phyloP scores from a whole-genome alignment of 305 asterid genomes.

The Fraxinus dipetala region DNA sequence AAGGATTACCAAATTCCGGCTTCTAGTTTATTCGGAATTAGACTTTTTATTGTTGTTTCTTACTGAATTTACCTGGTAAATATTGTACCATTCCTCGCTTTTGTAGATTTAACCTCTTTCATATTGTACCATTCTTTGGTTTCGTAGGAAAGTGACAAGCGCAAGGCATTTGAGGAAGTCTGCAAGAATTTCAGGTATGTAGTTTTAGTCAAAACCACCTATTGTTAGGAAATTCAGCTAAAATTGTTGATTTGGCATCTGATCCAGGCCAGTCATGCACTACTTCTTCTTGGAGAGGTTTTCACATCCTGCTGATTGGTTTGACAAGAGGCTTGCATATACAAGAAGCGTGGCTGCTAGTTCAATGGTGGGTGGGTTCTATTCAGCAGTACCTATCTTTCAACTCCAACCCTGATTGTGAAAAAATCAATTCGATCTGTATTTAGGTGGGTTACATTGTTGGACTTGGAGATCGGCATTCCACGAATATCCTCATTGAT shows the following conservation, averaged over 20 bases:
- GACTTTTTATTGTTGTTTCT: background rate
- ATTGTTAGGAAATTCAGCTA: constrained; percentile 19
- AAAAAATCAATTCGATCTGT: constrained; percentile 12
- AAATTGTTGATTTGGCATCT: constrained; percentile 29
- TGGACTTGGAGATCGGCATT: constrained; percentile 97
- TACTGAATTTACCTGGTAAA: background rate
- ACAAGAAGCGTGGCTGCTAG: constrained; percentile 98
- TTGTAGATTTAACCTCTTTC: constrained; percentile 33
- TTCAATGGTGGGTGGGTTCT: constrained; percentile 72
- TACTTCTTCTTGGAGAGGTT: constrained; percentile 96
- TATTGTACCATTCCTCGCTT: constrained; percentile 20
- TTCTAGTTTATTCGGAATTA: background rate
- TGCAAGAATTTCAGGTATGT: constrained; percentile 72
- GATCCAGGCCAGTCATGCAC: constrained; percentile 96
- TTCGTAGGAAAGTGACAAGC: constrained; percentile 77
- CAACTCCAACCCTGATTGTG: constrained; percentile 16
- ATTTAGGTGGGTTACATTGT: constrained; percentile 96
- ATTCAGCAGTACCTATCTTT: background rate
- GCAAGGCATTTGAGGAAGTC: constrained; percentile 81
- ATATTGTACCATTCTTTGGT: constrained; percentile 15
- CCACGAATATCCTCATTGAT: constrained; percentile 90
- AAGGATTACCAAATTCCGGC: background rate
- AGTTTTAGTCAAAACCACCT: constrained; percentile 21
- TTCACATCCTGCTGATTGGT: constrained; percentile 90
- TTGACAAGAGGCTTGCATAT: constrained; percentile 94